Evolutionary conservation across 2,329 filamentous ascomycete genomes (phyloP), one percentile per base, ranked within the genome.

Genomic region (Trichoderma afroharzianum): DNA sequence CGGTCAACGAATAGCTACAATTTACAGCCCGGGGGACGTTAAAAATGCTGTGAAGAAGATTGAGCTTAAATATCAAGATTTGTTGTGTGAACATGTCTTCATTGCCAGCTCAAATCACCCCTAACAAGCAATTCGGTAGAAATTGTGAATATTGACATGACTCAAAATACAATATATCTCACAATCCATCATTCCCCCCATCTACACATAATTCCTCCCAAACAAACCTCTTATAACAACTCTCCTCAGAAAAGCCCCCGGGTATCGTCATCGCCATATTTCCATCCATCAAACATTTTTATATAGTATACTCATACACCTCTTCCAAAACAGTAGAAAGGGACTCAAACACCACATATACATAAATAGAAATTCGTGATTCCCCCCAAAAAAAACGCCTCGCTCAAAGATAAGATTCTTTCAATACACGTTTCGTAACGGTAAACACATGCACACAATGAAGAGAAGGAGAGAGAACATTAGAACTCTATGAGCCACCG

Each of bases 401-500:
- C 55, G 62, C 69, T 66, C 39, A 71, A 66, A 66, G 63, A 61
- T 30, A 30, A 71, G 30, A 70, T 39, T 39, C 36, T 36, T 12
- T 50, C 43, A 30, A 39, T 57, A 62, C 55, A 33, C 57, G 57
- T 57, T 33, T 33, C 28, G 32, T 50, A 28, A 47, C 30, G 64
- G 50, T n/a, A 50, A 57, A 12, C 47, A 30, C 53, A 6, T 68
- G 74, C 55, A 74, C 58, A 26, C 24, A 8, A 43, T 21, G 36
- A 21, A 14, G 24, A n/a, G 3, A 30, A 47, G n/a, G 3, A 32
- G 50, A 57, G 21, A 24, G n/a, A 8, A 24, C 4, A 7, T 11
- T 3, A n/a, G 18, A 24, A 21, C 43, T 36, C 68, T 32, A 75
- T 30, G 73, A 68, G 50, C 68, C 63, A 30, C 74, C 74, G 18